These are phyloP conservation scores for Phaseolus coccineus DNA, from an alignment of 331 rosid species.

Conservation along the genomic window DNA sequence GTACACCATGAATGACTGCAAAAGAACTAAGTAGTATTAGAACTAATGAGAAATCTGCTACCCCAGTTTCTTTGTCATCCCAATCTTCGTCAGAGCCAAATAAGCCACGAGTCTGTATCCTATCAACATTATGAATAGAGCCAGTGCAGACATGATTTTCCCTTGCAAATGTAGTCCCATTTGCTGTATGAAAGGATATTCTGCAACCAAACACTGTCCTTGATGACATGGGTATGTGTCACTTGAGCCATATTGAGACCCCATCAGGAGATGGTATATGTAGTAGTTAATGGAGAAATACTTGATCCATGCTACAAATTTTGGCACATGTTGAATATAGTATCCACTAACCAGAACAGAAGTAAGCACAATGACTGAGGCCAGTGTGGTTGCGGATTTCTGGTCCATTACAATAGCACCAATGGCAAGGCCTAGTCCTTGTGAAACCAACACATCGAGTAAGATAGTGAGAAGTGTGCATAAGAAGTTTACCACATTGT, in stretches of 20 bases:
- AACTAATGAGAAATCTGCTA: neutral
- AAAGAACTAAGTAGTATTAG: neutral
- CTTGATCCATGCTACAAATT: constrained; percentile 65
- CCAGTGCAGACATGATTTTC: constrained; percentile 37
- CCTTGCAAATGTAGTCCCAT: constrained; percentile 56
- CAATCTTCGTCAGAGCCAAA: constrained; percentile 71
- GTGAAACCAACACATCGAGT: constrained; percentile 59
- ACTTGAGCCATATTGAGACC: constrained; percentile 55
- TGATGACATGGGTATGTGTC: constrained; percentile 61
- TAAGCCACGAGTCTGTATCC: constrained; percentile 68
- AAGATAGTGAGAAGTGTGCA: constrained; percentile 45
- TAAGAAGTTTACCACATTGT: constrained; percentile 31
- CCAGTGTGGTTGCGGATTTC: constrained; percentile 60
- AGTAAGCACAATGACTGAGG: constrained; percentile 56
- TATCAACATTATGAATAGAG: constrained; percentile 57
- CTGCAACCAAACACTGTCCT: constrained; percentile 54
- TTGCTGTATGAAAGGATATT: constrained; percentile 53
- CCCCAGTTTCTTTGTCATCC: constrained; percentile 51
- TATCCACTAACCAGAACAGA: constrained; percentile 61
- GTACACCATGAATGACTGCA: neutral
- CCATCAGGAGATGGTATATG: constrained; percentile 56
- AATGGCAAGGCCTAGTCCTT: constrained; percentile 74
- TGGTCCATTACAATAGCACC: constrained; percentile 68
- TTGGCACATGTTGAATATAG: constrained; percentile 64
- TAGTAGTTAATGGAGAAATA: constrained; percentile 56